These are phyloP conservation scores for Isoetes taiwanensis DNA, from an alignment of 75 land plant species.

Conservation along the genomic window DNA sequence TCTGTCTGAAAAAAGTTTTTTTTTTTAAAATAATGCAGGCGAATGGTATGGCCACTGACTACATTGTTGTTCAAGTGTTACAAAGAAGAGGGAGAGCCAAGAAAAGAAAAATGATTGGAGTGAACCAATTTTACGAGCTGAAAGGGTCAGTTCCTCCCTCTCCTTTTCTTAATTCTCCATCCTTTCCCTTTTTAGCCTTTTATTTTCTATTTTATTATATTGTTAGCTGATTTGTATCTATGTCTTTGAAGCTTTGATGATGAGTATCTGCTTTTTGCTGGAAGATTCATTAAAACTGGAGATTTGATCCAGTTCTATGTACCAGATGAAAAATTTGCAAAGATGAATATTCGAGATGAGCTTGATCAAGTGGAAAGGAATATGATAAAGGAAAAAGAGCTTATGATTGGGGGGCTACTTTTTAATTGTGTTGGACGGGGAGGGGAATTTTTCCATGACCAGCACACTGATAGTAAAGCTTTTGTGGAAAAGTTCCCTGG, in stretches of 20 bases:
- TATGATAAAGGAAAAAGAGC: neutral
- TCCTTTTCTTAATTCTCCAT: neutral
- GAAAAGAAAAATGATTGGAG: constrained; percentile 5
- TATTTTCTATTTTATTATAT: too few relatives aligned
- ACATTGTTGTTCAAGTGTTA: neutral
- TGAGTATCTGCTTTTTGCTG: constrained; percentile 30
- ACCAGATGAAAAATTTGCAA: constrained; percentile 21
- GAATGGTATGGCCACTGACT: constrained; percentile 3
- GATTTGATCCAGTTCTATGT: constrained; percentile 31
- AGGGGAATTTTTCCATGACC: constrained; percentile 23
- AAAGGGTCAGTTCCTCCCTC: constrained; percentile 18
- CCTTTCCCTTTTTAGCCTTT: neutral
- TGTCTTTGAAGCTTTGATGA: constrained; percentile 44
- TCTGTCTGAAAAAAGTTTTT: neutral
- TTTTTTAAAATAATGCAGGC: neutral
- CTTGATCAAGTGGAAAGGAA: constrained; percentile 12
- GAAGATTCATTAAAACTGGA: constrained; percentile 27
- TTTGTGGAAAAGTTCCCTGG: constrained; percentile 28
- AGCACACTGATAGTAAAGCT: constrained; percentile 25
- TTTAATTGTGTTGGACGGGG: constrained; percentile 45
- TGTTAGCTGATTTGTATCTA: too few relatives aligned
- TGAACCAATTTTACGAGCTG: constrained; percentile 29
- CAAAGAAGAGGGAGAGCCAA: constrained; percentile 14
- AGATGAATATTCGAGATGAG: constrained; percentile 1
- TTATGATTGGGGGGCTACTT: constrained; percentile 30